A percentile compares a stretch with the other conserved stretches of the same genome.
These are phyloP conservation scores for Leishmania amazonensis DNA, from an alignment of 208 protist species.

Conservation along the genomic window DNA sequence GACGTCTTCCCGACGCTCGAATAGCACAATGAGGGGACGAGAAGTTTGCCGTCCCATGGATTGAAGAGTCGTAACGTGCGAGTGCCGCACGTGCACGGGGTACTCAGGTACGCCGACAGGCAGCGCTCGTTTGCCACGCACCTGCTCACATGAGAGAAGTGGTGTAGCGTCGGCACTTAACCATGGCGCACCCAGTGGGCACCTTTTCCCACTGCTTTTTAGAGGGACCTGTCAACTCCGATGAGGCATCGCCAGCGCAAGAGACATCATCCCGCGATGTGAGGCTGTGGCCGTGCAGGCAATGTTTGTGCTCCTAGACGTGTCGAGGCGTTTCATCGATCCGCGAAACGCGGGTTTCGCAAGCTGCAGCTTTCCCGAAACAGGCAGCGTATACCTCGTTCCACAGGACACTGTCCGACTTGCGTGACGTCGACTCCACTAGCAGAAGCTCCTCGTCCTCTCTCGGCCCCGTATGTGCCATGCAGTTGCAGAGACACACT, in stretches of 20 bases:
- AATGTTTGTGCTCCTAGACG: slow-evolving; percentile 5
- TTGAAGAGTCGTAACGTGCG: slow-evolving; percentile 47
- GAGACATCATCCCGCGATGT: background rate
- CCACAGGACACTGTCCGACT: slow-evolving; percentile 54
- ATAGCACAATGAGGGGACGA: slow-evolving; percentile 27
- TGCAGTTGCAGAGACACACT: slow-evolving; percentile 73
- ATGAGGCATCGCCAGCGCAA: background rate
- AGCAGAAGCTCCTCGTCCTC: slow-evolving; percentile 61
- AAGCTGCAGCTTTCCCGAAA: slow-evolving; percentile 33
- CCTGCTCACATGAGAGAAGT: slow-evolving; percentile 63
- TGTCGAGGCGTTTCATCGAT: background rate
- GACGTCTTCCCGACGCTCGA: slow-evolving; percentile 44
- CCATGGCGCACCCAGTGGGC: slow-evolving; percentile 25
- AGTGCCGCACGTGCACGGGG: slow-evolving; percentile 47
- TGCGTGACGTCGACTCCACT: slow-evolving; percentile 43
- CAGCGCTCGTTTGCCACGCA: slow-evolving; percentile 41
- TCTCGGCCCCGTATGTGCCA: slow-evolving; percentile 53
- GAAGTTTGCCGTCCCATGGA: slow-evolving; percentile 3
- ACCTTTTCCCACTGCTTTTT: background rate
- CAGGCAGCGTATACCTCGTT: slow-evolving; percentile 66
- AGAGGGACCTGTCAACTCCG: background rate
- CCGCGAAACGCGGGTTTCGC: background rate
- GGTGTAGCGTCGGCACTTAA: slow-evolving; percentile 41
- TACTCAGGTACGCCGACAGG: slow-evolving; percentile 55
- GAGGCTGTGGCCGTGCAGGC: background rate